phyloP scores from a whole-genome alignment of 2,329 filamentous ascomycete genomes.

The Gliomastix tumulicola region DNA sequence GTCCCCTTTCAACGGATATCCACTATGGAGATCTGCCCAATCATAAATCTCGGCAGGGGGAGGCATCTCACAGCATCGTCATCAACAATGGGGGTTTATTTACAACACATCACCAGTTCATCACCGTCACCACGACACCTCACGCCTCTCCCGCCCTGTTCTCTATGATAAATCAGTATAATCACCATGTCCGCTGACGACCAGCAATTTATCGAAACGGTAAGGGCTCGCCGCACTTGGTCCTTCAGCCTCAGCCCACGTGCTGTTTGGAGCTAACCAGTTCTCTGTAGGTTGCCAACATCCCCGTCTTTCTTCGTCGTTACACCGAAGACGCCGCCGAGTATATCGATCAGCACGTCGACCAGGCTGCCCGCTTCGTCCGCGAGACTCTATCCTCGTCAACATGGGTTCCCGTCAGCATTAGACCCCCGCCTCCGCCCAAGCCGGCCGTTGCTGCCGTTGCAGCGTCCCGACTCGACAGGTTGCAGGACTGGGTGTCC shows the following conservation, averaged over 20 bases:
- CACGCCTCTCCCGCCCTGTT: no score
- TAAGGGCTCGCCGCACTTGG: constrained; percentile 44
- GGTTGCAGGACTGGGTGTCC: constrained; percentile 62
- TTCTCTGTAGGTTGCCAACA: constrained; percentile 37
- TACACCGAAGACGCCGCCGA: constrained; percentile 71
- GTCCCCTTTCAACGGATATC: no score
- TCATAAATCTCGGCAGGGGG: no score
- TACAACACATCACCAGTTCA: background rate
- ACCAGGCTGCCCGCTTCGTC: constrained; percentile 63
- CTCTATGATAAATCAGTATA: no score
- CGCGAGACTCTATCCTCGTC: constrained; percentile 62
- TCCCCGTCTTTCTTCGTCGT: constrained; percentile 57
- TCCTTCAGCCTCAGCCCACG: background rate
- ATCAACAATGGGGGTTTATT: no score
- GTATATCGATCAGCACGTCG: constrained; percentile 74
- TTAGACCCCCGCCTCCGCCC: constrained; percentile 51
- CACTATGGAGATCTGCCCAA: no score
- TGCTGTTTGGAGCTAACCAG: constrained; percentile 6
- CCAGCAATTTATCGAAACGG: constrained; percentile 70
- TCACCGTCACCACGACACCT: background rate
- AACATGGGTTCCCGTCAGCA: constrained; percentile 65
- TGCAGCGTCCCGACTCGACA: constrained; percentile 34
- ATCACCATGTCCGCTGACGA: constrained; percentile 73
- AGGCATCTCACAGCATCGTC: no score
- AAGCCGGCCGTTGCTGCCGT: constrained; percentile 22